Base-by-base conservation (phyloP, 1,284 basidiomycete species). In the Xerocomus nothofagi region DNA sequence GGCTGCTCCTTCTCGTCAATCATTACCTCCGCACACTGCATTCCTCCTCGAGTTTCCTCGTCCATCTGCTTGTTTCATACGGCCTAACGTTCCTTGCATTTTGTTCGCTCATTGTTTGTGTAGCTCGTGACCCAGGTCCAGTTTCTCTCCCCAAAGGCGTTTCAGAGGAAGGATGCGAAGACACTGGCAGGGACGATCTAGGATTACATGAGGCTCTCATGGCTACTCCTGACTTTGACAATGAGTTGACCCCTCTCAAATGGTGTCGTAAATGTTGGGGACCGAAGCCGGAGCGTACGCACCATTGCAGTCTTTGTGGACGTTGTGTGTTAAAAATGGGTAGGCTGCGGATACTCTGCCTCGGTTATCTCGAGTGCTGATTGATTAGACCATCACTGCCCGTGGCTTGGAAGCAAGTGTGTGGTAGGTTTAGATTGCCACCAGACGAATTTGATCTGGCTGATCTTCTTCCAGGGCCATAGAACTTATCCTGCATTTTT, bases 281-380 rank as follows among this genome's bases (percentile, higher is more conserved):
- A 21, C 81, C 84, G 0, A 93, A 91, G 69, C 90, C 91, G 3
- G 91, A 93, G 62, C 73, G 92, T 47, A 75, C 88, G 8, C 92
- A 94, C 65, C 92, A 95, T 62, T 93, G 90, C 65, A 80, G 80
- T 3, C 69, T 78, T 32, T 94, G 92, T 65, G 78, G 82, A 34
- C 76, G 85, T 34, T 94, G 92, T 66, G 84, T 91, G 8, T 71
- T 94, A 38, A 93, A 92, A 72, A 89, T 93, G 84, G 87, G 91
- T 88, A 45, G 48, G 81, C 67, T 15, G 10, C 15, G 33, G 24
- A 30, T 32, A 24, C 15, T 26, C n/a, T 37, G 7, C 31, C 12
- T 21, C 9, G 14, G 24, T n/a, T 44, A 47, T 58, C 57, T 59
- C 12, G 26, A 20, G 53, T 40, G 9, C 48, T 56, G 38, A 51